phyloP scores from a whole-genome alignment of 2,329 filamentous ascomycete genomes.

The Penicillium sp. region DNA sequence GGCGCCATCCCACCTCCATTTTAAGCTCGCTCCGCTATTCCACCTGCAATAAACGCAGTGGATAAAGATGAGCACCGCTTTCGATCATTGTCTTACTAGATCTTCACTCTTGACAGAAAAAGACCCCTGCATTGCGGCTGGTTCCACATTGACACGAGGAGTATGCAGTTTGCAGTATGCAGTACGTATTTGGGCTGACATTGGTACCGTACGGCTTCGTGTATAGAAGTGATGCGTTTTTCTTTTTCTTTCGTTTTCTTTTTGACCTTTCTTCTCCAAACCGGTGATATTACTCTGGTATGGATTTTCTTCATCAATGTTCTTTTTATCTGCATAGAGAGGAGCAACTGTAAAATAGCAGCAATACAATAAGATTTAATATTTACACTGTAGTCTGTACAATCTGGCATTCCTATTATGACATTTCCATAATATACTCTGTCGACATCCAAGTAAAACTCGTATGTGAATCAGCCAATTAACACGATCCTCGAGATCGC shows the following conservation, averaged over 20 bases:
- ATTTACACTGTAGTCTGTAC: too few relatives aligned
- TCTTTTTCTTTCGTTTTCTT: background rate
- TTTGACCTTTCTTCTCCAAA: background rate
- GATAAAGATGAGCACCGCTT: constrained; percentile 21
- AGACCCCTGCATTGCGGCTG: constrained; percentile 30
- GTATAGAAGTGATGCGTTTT: constrained; percentile 37
- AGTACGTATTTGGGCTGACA: constrained; percentile 33
- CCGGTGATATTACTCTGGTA: background rate
- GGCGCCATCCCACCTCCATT: constrained; percentile 48
- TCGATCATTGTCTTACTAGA: constrained; percentile 43
- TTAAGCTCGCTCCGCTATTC: constrained; percentile 29
- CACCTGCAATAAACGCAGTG: background rate
- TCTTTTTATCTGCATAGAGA: constrained; percentile 12
- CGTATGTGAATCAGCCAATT: too few relatives aligned
- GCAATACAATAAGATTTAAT: constrained; percentile 5
- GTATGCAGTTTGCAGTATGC: constrained; percentile 27
- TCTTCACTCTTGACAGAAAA: constrained; percentile 33
- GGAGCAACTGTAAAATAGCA: constrained; percentile 14
- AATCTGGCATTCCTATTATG: too few relatives aligned
- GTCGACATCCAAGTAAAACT: too few relatives aligned
- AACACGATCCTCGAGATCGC: too few relatives aligned
- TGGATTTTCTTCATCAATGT: background rate
- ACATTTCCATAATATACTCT: too few relatives aligned
- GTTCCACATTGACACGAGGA: constrained; percentile 26
- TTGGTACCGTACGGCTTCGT: constrained; percentile 28